Evolutionary conservation across 2,329 filamentous ascomycete genomes (phyloP), one percentile per base, ranked within the genome.

Genomic region (Cytospora chrysosperma): DNA sequence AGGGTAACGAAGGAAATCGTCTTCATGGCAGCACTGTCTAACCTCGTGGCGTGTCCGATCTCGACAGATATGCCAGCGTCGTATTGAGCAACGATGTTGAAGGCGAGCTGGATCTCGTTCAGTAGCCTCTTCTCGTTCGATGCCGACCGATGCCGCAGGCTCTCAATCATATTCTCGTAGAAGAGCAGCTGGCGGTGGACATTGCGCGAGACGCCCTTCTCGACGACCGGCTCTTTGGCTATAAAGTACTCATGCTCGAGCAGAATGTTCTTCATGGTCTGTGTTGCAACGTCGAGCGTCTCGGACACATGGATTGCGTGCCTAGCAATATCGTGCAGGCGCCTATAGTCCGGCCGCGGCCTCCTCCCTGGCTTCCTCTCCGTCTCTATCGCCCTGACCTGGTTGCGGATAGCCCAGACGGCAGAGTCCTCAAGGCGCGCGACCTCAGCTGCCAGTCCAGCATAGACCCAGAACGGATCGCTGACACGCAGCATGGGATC

Each of bases 31-130:
- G 78, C 73, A 65, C 81, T 82, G 58, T 85, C 83, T 0, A 64
- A 65, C 21, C 76, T 74, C 0, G 79, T 74, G 0, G 76, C 75
- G 12, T 70, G 71, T 0, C 75, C 75, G 13, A 82, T 78, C 15
- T 74, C 57, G 2, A 82, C 72, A 0, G 78, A 75, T 0, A 73
- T 68, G 0, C 68, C 64, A 0, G 78, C 71, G 57, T 81, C 77
- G 43, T 77, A 70, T 64, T 81, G 78, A 0, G 78, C 74, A 0
- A 80, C 77, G 0, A 68, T 73, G 66, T 82, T 79, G 69, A 79
- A 82, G 0, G 76, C 69, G 67, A 88, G 75, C 63, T 86, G 72
- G 73, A 88, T 77, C 79, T 88, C 71, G 75, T 87, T 72, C 71
- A 82, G 56, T 70, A 88, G 74, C 64, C 86, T 67, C 24, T 77